phyloP scores from a whole-genome alignment of 805 yeast species.

The Lachancea waltii region DNA sequence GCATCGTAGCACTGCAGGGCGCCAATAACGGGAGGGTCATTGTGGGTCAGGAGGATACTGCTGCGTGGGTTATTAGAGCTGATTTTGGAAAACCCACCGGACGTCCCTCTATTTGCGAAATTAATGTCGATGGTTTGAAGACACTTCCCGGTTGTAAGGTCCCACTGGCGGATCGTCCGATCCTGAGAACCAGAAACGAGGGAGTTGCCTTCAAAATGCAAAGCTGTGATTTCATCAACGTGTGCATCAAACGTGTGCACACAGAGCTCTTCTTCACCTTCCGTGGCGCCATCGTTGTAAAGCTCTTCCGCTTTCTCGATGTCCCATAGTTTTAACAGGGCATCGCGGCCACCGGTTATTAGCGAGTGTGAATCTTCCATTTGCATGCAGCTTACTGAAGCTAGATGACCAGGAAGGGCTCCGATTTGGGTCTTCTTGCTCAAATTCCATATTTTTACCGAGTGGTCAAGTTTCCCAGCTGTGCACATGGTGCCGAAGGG shows the following conservation, averaged over 20 bases:
- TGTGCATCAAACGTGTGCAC: constrained; percentile 55
- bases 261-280: constrained; percentile 29
- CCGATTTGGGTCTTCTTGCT: constrained; percentile 47
- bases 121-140: constrained; percentile 63
- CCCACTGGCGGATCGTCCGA: constrained; percentile 73
- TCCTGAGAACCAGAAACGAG: constrained; percentile 67
- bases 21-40: constrained; percentile 44
- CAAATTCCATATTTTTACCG: constrained; percentile 80
- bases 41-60: constrained; percentile 7
- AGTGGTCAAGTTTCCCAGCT: constrained; percentile 64
- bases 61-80: constrained; percentile 10
- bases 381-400: constrained; percentile 54
- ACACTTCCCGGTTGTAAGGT: constrained; percentile 56
- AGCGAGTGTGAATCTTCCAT: constrained; percentile 44
- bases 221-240: constrained; percentile 57
- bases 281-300: constrained; percentile 15
- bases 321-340: constrained; percentile 59
- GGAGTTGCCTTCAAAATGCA: constrained; percentile 47
- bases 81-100: constrained; percentile 5
- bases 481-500: constrained; percentile 75
- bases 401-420: constrained; percentile 51
- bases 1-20: constrained; percentile 68
- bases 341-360: constrained; percentile 55
- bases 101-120: constrained; percentile 17
- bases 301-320: constrained; percentile 27